Conservation (phyloP, 805 yeast species). For the Nakazawaea ishiwadae region DNA sequence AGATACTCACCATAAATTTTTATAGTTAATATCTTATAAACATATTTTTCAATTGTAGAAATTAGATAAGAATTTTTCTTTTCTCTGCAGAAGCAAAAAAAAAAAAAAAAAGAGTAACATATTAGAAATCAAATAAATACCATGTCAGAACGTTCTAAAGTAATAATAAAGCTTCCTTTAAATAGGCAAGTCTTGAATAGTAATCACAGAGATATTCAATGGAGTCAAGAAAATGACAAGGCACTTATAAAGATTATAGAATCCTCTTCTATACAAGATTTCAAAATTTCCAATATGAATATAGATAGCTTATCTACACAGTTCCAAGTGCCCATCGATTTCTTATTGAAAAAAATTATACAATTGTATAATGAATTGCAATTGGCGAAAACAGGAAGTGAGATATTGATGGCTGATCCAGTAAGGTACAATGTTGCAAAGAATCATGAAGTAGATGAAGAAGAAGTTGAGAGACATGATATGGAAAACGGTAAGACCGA, state of each 20-base stretch:
- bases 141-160: too few species aligned
- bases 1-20: conserved; percentile 11
- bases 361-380: conserved; percentile 8
- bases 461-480: background rate
- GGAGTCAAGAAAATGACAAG: conserved; percentile 6
- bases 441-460: background rate
- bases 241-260: background rate
- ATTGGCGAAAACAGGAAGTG: too few species aligned
- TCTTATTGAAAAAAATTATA: conserved; percentile 5
- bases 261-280: background rate
- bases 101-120: too few species aligned
- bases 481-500: background rate
- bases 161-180: conserved; percentile 8
- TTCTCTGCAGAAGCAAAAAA: too few species aligned
- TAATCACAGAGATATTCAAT: conserved; percentile 4
- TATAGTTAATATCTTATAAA: too few species aligned
- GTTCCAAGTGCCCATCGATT: conserved; percentile 11
- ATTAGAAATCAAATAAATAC: too few species aligned
- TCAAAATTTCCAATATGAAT: conserved; percentile 2
- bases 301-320: conserved; percentile 3
- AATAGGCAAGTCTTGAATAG: conserved; percentile 11
- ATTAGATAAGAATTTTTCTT: too few species aligned
- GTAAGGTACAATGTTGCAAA: too few species aligned
- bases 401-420: too few species aligned
- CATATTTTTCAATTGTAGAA: too few species aligned